These are phyloP conservation scores for Puya raimondii DNA, from an alignment of 176 grass and related monocot genomes.

Conservation along the genomic window DNA sequence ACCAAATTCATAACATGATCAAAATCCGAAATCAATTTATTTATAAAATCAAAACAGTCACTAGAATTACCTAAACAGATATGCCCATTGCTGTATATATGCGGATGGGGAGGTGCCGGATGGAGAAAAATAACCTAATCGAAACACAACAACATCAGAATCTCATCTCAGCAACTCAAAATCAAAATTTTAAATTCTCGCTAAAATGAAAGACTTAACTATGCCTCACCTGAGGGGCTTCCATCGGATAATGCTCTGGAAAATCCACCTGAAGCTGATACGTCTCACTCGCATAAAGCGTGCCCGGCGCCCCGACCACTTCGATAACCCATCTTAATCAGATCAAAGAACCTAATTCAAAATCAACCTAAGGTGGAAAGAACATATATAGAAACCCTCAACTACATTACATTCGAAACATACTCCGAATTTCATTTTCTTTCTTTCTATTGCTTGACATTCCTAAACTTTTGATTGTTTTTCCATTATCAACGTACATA, in stretches of 20 bases:
- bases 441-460: too few relatives aligned
- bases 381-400: too few relatives aligned
- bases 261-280: conserved; percentile 94
- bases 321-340: conserved; percentile 69
- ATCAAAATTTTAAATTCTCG: not conserved
- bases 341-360: not conserved
- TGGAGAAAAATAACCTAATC: conserved; percentile 83
- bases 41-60: too few relatives aligned
- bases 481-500: too few relatives aligned
- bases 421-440: too few relatives aligned
- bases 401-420: too few relatives aligned
- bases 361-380: not conserved
- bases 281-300: conserved; percentile 54
- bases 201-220: not conserved
- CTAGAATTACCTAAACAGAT: conserved; percentile 76
- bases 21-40: too few relatives aligned
- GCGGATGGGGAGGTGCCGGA: conserved; percentile 74
- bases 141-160: conserved; percentile 3
- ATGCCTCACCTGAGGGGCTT: conserved; percentile 60
- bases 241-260: conserved; percentile 94
- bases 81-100: conserved; percentile 93
- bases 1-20: too few relatives aligned
- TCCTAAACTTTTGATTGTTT: too few relatives aligned
- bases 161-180: not conserved
- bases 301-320: conserved; percentile 56